These are phyloP conservation scores for Choiromyces venosus DNA, from an alignment of 495 filamentous ascomycete species.

Conservation along the genomic window DNA sequence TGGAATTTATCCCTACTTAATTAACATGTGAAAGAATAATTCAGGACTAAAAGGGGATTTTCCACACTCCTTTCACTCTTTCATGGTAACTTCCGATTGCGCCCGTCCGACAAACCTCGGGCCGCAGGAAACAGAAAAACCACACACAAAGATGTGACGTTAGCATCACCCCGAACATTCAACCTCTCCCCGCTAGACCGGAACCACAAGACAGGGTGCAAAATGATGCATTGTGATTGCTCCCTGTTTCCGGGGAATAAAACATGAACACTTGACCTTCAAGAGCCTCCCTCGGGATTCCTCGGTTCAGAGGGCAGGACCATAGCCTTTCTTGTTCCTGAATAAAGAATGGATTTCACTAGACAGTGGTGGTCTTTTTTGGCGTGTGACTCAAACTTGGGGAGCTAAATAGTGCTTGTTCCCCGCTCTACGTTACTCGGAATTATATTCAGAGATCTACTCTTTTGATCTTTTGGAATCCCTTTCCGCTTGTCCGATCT, in stretches of 20 bases:
- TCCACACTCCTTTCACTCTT: background rate
- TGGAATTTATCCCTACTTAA: background rate
- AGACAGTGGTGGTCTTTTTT: background rate
- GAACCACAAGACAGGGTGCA: background rate
- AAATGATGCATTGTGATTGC: background rate
- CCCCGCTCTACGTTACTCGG: background rate
- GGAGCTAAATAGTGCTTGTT: background rate
- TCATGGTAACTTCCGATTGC: slow-evolving; percentile 28
- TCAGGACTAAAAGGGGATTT: background rate
- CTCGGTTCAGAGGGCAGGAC: background rate
- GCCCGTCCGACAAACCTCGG: slow-evolving; percentile 26
- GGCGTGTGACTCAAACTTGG: background rate
- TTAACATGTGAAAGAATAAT: background rate
- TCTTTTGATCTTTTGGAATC: background rate
- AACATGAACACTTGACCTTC: background rate
- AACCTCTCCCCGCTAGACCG: slow-evolving; percentile 13
- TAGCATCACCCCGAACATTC: background rate
- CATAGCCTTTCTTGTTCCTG: background rate
- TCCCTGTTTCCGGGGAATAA: background rate
- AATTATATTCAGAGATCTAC: background rate
- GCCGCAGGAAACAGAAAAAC: slow-evolving; percentile 12
- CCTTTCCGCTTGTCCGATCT: background rate
- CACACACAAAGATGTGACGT: slow-evolving; percentile 15
- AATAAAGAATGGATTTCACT: background rate
- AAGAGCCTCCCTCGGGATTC: background rate